phyloP scores from a whole-genome alignment of 2,329 filamentous ascomycete species.

The Aspergillus alliaceus region DNA sequence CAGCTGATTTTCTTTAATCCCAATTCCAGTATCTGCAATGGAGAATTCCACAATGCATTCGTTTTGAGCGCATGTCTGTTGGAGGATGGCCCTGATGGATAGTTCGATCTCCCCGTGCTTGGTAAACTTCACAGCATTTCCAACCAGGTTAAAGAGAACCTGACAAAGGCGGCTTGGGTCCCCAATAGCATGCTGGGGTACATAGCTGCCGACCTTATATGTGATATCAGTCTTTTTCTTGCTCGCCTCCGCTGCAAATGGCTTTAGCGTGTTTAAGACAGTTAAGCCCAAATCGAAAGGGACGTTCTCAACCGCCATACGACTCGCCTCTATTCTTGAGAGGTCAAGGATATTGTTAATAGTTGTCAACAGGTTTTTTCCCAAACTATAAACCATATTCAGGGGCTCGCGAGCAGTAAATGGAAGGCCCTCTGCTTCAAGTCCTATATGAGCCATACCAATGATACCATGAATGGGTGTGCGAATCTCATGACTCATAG shows the following conservation, averaged over 20 bases:
- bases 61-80: background rate
- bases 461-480: slow-evolving; percentile 90
- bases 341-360: slow-evolving; percentile 75
- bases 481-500: slow-evolving; percentile 46
- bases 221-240: background rate
- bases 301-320: slow-evolving; percentile 95
- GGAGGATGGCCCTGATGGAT: background rate
- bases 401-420: slow-evolving; percentile 80
- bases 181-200: slow-evolving; percentile 88
- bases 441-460: slow-evolving; percentile 89
- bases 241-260: background rate
- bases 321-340: slow-evolving; percentile 79
- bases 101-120: slow-evolving; percentile 91
- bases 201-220: slow-evolving; percentile 67
- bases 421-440: slow-evolving; percentile 88
- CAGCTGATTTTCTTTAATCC: slow-evolving; percentile 87
- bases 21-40: slow-evolving; percentile 79
- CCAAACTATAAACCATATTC: slow-evolving; percentile 64
- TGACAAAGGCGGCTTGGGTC: slow-evolving; percentile 91
- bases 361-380: slow-evolving; percentile 89
- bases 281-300: slow-evolving; percentile 88
- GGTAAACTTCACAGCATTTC: slow-evolving; percentile 96
- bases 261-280: slow-evolving; percentile 95
- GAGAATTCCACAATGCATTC: background rate
- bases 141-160: slow-evolving; percentile 91